Base-by-base conservation (phyloP, 805 yeast species). In the Starmerella kuoi region DNA sequence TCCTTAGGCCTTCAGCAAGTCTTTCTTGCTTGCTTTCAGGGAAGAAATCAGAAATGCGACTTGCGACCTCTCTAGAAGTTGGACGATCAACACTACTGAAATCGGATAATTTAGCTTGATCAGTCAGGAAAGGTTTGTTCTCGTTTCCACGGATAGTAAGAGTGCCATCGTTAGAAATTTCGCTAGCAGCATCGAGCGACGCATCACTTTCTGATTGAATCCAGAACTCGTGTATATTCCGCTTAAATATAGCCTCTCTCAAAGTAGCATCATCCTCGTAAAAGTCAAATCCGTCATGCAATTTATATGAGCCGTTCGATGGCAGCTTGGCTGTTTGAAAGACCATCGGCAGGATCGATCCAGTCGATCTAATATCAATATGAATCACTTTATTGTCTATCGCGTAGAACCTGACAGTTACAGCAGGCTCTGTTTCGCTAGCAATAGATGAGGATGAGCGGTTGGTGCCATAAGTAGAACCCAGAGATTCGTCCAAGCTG, bases 51-150 rank as follows among this genome's bases (percentile, higher is more conserved):
- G 86, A 79, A 49, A 88, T 65, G 55, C 88, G 85, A 2, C 87
- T 77, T 1, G 96, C 83, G 47, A 88, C 91, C 52, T 87, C 71
- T 56, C 85, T 94, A 46, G 91, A 78, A 1, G 97, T 87, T 5
- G 98, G 98, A 55, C 98, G 69, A 2, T 44, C 38, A 14, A 6
- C 9, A 15, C n/a, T 19, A 14, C n/a, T 14, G 28, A 9, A 9
- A 25, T 25, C 28, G 28, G 9, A 9, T 14, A 11, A 11, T 14
- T 25, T 25, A 9, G 28, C 28, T n/a, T n/a, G n/a, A 14, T 11
- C 12, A 11, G 12, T 25, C 12, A 25, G 28, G 28, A 11, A 11
- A 11, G 28, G 28, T 14, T 11, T 11, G 12, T 25, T 14, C 28
- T 25, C 28, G 14, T 9, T 14, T 25, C 14, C 28, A 9, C 14